phyloP scores from a whole-genome alignment of 2,329 filamentous ascomycete genomes.

The Penicillium sp. region DNA sequence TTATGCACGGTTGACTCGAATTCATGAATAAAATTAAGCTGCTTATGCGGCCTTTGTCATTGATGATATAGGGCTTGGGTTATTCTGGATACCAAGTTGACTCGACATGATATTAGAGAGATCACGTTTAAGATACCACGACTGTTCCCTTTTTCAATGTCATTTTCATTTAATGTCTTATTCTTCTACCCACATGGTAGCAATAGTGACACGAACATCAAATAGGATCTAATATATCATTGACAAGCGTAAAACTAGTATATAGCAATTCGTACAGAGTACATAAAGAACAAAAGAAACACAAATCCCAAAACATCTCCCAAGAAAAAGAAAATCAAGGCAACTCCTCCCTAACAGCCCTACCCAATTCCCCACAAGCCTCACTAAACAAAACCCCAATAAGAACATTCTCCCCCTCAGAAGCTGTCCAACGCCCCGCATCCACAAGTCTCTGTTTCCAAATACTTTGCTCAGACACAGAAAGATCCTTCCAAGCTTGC shows the following conservation, averaged over 20 bases:
- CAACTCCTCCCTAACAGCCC: slow-evolving; percentile 20
- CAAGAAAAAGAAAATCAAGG: slow-evolving; percentile 7
- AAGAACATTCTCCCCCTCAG: slow-evolving; percentile 74
- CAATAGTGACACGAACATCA: background rate
- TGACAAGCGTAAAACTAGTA: slow-evolving; percentile 7
- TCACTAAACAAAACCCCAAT: slow-evolving; percentile 76
- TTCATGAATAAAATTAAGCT: background rate
- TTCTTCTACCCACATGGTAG: background rate
- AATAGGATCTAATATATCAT: slow-evolving; percentile 4
- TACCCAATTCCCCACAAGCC: slow-evolving; percentile 40
- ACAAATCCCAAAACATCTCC: background rate
- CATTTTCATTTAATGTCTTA: background rate
- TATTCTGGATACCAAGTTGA: background rate
- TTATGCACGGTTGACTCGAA: background rate
- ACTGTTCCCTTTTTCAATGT: background rate
- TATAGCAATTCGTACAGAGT: slow-evolving; percentile 3
- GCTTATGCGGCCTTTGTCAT: background rate
- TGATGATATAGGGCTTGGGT: background rate
- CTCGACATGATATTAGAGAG: background rate
- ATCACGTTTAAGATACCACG: background rate
- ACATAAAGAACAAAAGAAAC: slow-evolving; percentile 2
- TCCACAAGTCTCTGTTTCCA: slow-evolving; percentile 70
- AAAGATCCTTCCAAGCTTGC: slow-evolving; percentile 68
- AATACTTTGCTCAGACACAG: slow-evolving; percentile 58
- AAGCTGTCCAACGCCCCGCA: slow-evolving; percentile 75